Percentiles rank a stretch among this genome's conserved stretches.
Conservation (phyloP, 768 basidiomycete genomes). For the Astraeus odoratus region DNA sequence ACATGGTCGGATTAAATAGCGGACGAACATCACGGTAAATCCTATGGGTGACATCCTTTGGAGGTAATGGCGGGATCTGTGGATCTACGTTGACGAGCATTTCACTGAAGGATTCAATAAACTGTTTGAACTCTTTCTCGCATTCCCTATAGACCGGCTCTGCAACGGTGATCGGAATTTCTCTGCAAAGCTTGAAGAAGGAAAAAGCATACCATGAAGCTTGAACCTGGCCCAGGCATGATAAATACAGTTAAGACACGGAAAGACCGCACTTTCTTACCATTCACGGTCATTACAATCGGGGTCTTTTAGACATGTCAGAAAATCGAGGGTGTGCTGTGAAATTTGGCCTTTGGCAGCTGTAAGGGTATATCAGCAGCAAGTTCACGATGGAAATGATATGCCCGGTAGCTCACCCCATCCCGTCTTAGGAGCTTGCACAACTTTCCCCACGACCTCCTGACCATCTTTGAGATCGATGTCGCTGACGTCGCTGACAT, state of each 20-base stretch:
- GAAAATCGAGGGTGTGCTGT: conserved; percentile 76
- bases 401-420: conserved; percentile 42
- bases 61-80: conserved; percentile 81
- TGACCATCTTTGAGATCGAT: conserved; percentile 54
- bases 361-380: conserved; percentile 18
- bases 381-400: not conserved
- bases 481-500: conserved; percentile 31
- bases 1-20: not conserved
- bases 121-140: conserved; percentile 86
- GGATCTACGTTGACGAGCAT: conserved; percentile 66
- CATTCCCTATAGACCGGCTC: conserved; percentile 39
- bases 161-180: conserved; percentile 3
- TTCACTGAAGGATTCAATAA: conserved; percentile 65
- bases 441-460: conserved; percentile 66
- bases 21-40: conserved; percentile 87
- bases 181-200: not conserved
- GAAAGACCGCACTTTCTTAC: conserved; percentile 31
- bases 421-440: conserved; percentile 80
- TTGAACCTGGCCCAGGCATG: conserved; percentile 59
- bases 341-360: conserved; percentile 85
- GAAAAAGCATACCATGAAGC: conserved; percentile 48
- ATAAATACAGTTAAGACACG: not conserved
- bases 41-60: conserved; percentile 87
- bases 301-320: conserved; percentile 62
- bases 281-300: conserved; percentile 81